These are phyloP conservation scores for Yamadazyma kitorensis DNA, from an alignment of 805 yeast genomes.

Conservation along the genomic window DNA sequence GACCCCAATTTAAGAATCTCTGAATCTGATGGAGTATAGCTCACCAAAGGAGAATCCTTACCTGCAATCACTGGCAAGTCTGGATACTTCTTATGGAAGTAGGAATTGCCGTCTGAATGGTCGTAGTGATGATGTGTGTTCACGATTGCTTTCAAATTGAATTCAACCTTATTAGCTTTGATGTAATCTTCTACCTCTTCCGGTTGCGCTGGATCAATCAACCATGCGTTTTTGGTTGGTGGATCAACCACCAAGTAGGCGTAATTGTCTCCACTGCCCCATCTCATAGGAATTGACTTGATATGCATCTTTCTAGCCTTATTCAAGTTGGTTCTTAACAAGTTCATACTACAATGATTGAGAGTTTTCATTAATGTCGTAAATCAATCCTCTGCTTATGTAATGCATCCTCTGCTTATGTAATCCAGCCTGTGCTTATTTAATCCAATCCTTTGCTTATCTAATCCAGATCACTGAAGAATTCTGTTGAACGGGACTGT, in stretches of 20 bases:
- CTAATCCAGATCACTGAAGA: too few species aligned
- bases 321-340: too few species aligned
- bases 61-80: constrained; percentile 78
- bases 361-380: too few species aligned
- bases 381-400: too few species aligned
- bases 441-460: too few species aligned
- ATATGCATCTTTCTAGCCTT: constrained; percentile 70
- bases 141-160: constrained; percentile 70
- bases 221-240: constrained; percentile 64
- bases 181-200: constrained; percentile 54
- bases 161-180: constrained; percentile 34
- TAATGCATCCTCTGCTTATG: too few species aligned
- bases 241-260: constrained; percentile 75
- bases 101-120: constrained; percentile 83
- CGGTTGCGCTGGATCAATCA: constrained; percentile 93
- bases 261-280: constrained; percentile 93
- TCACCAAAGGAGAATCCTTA: constrained; percentile 69
- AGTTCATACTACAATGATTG: too few species aligned
- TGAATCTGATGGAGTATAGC: constrained; percentile 64
- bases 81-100: constrained; percentile 39
- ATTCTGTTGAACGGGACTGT: too few species aligned
- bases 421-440: too few species aligned
- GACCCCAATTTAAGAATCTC: constrained; percentile 64
- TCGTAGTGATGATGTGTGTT: constrained; percentile 97
- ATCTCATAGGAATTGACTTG: constrained; percentile 82